These are phyloP conservation scores for Solanum etuberosum DNA, from an alignment of 257 asterid genomes.

Conservation along the genomic window DNA sequence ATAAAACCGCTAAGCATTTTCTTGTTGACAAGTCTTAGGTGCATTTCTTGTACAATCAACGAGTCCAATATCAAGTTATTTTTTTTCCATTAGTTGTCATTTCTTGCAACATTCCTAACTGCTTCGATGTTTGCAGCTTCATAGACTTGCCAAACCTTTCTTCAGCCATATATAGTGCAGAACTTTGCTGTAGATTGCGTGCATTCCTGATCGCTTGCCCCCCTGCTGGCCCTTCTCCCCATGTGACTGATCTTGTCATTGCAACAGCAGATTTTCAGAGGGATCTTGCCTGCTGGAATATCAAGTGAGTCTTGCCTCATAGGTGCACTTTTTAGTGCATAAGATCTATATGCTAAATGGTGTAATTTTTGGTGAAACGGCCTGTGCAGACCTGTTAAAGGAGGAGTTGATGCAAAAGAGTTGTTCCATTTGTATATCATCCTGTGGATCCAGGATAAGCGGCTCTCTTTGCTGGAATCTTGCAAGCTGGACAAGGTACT, in stretches of 20 bases:
- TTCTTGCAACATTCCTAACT: background rate
- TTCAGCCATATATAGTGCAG: slow-evolving; percentile 44
- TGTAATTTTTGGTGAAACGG: background rate
- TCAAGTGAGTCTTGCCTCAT: slow-evolving; percentile 18
- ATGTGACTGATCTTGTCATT: slow-evolving; percentile 40
- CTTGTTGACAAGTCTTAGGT: background rate
- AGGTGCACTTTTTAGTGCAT: background rate
- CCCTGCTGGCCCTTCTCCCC: slow-evolving; percentile 41
- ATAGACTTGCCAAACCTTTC: slow-evolving; percentile 44
- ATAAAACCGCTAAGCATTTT: background rate
- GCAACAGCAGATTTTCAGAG: slow-evolving; percentile 46
- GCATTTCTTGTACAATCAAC: background rate
- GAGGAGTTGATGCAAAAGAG: slow-evolving; percentile 48
- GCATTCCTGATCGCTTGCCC: slow-evolving; percentile 52
- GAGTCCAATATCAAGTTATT: background rate
- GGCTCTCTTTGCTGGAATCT: slow-evolving; percentile 36
- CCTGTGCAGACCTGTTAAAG: slow-evolving; percentile 35
- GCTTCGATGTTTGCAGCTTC: slow-evolving; percentile 18
- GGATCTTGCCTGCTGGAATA: slow-evolving; percentile 43
- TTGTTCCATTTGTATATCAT: slow-evolving; percentile 41
- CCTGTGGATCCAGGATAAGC: slow-evolving; percentile 43
- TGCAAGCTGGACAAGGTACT: slow-evolving; percentile 41
- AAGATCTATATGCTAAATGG: background rate
- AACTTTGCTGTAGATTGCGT: slow-evolving; percentile 43
- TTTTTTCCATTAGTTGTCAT: background rate